Base-by-base conservation (phyloP, 129 eudicot species). In the Pittosporum tobira region DNA sequence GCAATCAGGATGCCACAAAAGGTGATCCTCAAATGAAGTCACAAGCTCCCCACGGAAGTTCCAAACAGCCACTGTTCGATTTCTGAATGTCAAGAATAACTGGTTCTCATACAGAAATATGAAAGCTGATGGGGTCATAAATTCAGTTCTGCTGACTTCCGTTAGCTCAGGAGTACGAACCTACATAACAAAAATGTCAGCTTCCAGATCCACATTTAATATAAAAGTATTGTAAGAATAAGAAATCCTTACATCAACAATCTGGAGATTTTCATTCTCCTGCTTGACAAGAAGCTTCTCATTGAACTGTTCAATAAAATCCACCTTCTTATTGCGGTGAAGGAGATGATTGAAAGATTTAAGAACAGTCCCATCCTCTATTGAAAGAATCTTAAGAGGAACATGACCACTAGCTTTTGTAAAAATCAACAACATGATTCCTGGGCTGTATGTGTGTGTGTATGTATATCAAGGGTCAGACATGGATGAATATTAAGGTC, bases 221-320 rank as follows among this genome's bases (percentile, higher is more conserved):
- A 61, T 2, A 30, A 54, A 30, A 54, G 13, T 6, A 48, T 65
- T 54, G 13, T 25, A 3, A 19, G 25, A 57, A 31, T 55, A 4
- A 13, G 7, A 48, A 42, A 56, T 10, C 11, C 85, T 67, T 67
- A 88, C 96, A 71, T 88, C 94, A 57, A 78, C 77, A 76, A 88
- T 88, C 73, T 88, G 94, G 20, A 88, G 89, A 63, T 88, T 88
- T 75, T 84, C 95, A 25, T 89, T 83, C 62, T 89, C 97, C 69
- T 89, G 97, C 79, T 89, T 89, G 72, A 89, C 97, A 50, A 89
- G 97, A 74, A 89, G 97, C 88, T 89, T 89, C 58, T 89, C 97
- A 42, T 88, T 88, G 59, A 83, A 88, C 61, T 83, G 94, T 63
- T 88, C 96, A n/a, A 88, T 88, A 61, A 88, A 88, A 64, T 88